phyloP scores from a whole-genome alignment of 2,329 filamentous ascomycete genomes.

The Colletotrichum falcatum region DNA sequence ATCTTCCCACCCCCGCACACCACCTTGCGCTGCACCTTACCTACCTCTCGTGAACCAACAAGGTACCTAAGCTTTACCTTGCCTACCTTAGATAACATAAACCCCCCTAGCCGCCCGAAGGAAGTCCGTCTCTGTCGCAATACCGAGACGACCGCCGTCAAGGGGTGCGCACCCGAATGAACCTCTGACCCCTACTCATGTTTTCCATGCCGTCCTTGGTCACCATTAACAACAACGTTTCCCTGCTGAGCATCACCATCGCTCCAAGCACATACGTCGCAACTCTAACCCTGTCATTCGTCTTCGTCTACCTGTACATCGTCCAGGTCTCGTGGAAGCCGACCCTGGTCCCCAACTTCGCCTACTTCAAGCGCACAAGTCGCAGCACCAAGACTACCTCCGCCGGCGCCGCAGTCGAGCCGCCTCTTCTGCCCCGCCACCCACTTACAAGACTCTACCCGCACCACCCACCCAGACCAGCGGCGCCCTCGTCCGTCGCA shows the following conservation, averaged over 20 bases:
- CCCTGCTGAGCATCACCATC: conserved; percentile 69
- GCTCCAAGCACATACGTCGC: conserved; percentile 69
- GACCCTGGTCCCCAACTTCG: conserved; percentile 42
- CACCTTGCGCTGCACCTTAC: not conserved
- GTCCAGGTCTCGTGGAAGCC: conserved; percentile 47
- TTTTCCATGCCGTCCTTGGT: conserved; percentile 68
- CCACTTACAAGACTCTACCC: conserved; percentile 41
- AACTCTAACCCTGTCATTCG: conserved; percentile 60
- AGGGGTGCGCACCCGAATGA: conserved; percentile 16
- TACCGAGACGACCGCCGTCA: conserved; percentile 20
- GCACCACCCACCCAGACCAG: conserved; percentile 38
- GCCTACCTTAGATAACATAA: no score
- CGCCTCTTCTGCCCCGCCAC: conserved; percentile 31
- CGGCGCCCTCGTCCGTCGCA: conserved; percentile 37
- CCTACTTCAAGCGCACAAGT: conserved; percentile 42
- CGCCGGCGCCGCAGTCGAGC: conserved; percentile 36
- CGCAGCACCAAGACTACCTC: conserved; percentile 42
- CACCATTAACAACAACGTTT: conserved; percentile 72
- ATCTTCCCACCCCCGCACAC: not conserved
- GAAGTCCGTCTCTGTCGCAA: conserved; percentile 31
- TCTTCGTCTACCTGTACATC: conserved; percentile 64
- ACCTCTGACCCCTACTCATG: conserved; percentile 23
- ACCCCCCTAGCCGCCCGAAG: conserved; percentile 4
- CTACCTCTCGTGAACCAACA: conserved; percentile 18
- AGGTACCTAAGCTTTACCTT: conserved; percentile 14